Evolutionary conservation across 352 stramenopile genomes (phyloP).

Genomic region (Pythium phragmiticola): DNA sequence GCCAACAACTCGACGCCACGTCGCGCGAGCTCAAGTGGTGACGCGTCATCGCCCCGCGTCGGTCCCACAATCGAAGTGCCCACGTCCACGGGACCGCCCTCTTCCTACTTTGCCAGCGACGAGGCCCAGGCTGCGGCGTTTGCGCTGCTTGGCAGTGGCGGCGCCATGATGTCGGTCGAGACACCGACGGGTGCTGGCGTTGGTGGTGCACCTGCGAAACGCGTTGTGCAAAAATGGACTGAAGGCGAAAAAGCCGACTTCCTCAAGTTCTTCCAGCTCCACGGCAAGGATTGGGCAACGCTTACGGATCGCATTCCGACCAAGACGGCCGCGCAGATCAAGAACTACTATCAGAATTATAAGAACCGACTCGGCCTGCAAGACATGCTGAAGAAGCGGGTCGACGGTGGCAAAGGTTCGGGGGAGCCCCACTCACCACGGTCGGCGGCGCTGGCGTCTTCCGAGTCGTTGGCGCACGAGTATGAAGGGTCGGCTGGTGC

Average conservation of each 20-base stretch:
- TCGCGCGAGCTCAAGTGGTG: slow-evolving; percentile 16
- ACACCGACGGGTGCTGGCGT: slow-evolving; percentile 25
- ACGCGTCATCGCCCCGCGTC: slow-evolving; percentile 23
- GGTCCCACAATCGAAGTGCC: slow-evolving; percentile 27
- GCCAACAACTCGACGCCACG: slow-evolving; percentile 3
- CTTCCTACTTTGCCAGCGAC: slow-evolving; percentile 22
- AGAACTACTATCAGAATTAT: slow-evolving; percentile 94
- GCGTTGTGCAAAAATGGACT: slow-evolving; percentile 90
- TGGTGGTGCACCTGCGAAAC: slow-evolving; percentile 46
- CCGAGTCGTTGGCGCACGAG: slow-evolving; percentile 18
- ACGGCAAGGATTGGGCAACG: slow-evolving; percentile 87
- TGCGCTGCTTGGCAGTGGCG: slow-evolving; percentile 7
- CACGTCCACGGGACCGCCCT: neutral
- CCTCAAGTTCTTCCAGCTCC: slow-evolving; percentile 86
- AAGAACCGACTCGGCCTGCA: slow-evolving; percentile 89
- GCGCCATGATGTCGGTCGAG: slow-evolving; percentile 10
- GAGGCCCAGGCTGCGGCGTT: slow-evolving; percentile 29
- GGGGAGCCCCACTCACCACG: slow-evolving; percentile 12
- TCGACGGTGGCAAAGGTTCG: slow-evolving; percentile 37
- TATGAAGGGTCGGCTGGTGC: slow-evolving; percentile 25
- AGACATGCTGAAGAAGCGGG: slow-evolving; percentile 82
- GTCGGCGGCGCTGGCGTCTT: slow-evolving; percentile 13
- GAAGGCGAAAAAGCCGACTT: slow-evolving; percentile 87
- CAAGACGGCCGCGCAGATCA: slow-evolving; percentile 90
- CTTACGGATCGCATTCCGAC: slow-evolving; percentile 86